Conservation (phyloP, 106 monocot species). For the Allium fistulosum region DNA sequence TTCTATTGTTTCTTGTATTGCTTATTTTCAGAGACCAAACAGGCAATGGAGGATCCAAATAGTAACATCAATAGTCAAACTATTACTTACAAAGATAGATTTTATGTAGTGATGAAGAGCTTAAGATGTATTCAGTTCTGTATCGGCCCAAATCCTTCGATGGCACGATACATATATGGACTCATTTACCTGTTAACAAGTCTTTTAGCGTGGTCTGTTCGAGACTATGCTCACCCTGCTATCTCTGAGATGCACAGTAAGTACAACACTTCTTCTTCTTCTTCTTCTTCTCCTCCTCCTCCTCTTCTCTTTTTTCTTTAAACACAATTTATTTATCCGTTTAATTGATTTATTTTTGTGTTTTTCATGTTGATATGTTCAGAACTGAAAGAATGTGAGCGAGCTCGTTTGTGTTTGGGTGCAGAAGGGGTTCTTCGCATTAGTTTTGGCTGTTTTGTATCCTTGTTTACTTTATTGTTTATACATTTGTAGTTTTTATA, state of each 20-base stretch:
- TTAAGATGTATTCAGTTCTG: conserved; percentile 44
- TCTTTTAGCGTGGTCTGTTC: conserved; percentile 76
- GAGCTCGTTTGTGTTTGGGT: conserved; percentile 69
- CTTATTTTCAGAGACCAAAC: not conserved
- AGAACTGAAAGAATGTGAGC: conserved; percentile 74
- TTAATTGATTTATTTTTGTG: too few relatives aligned
- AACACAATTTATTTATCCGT: not conserved
- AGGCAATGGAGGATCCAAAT: conserved; percentile 24
- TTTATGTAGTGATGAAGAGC: conserved; percentile 29
- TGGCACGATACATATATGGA: conserved; percentile 66
- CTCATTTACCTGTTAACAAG: conserved; percentile 70
- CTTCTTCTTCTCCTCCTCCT: not conserved
- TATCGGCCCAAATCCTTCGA: conserved; percentile 56
- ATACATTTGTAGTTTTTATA: not conserved
- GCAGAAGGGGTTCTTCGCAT: conserved; percentile 84
- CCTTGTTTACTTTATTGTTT: conserved; percentile 21
- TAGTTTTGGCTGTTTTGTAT: conserved; percentile 90
- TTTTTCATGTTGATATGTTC: conserved; percentile 4
- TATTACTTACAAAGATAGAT: conserved; percentile 26
- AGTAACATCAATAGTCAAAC: not conserved
- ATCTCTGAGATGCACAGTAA: conserved; percentile 72
- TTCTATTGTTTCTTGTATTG: too few relatives aligned
- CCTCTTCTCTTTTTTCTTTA: not conserved
- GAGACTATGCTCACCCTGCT: conserved; percentile 61
- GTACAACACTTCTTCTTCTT: not conserved